Conservation (phyloP, 352 stramenopile species). For the Pythium volutum region DNA sequence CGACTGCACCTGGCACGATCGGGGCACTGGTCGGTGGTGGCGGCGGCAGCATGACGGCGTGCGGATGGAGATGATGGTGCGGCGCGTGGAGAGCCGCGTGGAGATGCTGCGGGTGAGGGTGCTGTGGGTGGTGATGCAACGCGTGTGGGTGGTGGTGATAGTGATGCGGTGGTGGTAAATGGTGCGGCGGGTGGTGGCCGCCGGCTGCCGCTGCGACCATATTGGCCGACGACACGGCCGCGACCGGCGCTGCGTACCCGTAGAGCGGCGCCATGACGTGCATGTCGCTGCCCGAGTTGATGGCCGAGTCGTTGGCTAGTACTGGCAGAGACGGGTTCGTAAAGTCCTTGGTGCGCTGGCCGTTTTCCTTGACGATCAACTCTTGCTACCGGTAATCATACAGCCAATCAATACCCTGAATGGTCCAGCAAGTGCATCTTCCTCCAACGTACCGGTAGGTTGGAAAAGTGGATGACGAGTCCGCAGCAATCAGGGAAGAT, state of each 20-base stretch:
- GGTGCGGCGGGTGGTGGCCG: background rate
- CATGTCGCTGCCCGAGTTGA: conserved; percentile 30
- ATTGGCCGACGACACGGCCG: conserved; percentile 13
- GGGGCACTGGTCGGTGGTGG: background rate
- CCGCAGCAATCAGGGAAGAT: conserved; percentile 61
- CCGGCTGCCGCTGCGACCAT: conserved; percentile 15
- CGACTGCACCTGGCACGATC: conserved; percentile 16
- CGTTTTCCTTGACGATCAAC: conserved; percentile 63
- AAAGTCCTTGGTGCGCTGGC: conserved; percentile 47
- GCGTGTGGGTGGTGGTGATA: conserved; percentile 5
- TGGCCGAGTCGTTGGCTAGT: conserved; percentile 25
- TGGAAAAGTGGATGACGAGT: conserved; percentile 62
- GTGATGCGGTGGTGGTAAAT: background rate
- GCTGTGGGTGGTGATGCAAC: conserved; percentile 8
- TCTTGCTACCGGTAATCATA: conserved; percentile 34
- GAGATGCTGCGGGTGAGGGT: background rate
- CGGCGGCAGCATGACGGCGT: conserved; percentile 5
- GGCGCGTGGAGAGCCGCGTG: too few species aligned
- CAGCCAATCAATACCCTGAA: too few species aligned
- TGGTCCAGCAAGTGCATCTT: too few species aligned
- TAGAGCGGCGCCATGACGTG: conserved; percentile 8
- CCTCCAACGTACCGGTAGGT: conserved; percentile 34
- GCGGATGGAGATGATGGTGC: conserved; percentile 5
- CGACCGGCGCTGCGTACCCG: conserved; percentile 17
- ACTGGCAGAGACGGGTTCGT: conserved; percentile 37